phyloP scores from a whole-genome alignment of 495 filamentous ascomycete genomes.

The Neurospora africana region DNA sequence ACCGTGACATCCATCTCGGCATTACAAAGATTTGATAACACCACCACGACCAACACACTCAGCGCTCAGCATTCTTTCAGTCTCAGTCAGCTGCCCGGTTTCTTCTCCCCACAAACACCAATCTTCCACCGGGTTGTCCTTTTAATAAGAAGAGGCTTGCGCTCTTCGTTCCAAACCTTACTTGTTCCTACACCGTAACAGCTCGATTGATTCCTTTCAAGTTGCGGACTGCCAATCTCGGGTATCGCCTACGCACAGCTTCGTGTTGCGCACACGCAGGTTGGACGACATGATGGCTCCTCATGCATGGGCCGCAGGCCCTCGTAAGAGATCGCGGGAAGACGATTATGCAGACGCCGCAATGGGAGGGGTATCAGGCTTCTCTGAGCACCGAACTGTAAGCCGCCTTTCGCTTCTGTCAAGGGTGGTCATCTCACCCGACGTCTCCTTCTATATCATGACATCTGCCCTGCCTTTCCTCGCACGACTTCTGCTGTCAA shows the following conservation, averaged over 20 bases:
- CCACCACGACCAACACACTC: neutral
- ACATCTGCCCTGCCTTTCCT: neutral
- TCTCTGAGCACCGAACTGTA: slow-evolving; percentile 40
- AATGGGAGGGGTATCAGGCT: slow-evolving; percentile 23
- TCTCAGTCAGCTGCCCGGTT: neutral
- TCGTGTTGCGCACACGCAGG: neutral
- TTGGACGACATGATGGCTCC: slow-evolving; percentile 6
- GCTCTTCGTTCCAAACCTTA: neutral
- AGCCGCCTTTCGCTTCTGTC: slow-evolving; percentile 10
- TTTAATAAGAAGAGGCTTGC: neutral
- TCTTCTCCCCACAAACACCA: neutral
- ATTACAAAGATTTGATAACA: neutral
- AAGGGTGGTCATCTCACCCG: neutral
- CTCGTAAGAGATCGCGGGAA: slow-evolving; percentile 24
- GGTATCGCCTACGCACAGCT: neutral
- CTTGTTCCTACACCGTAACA: neutral
- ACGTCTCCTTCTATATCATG: neutral
- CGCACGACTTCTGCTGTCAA: neutral
- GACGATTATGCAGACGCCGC: slow-evolving; percentile 21
- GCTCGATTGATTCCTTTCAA: neutral
- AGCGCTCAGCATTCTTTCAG: neutral
- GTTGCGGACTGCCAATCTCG: neutral
- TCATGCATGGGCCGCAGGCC: slow-evolving; percentile 12
- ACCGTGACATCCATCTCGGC: neutral
- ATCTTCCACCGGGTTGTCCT: neutral